Conservation (phyloP, 192 early-diverging fungal species). For the Coemansia sp. region DNA sequence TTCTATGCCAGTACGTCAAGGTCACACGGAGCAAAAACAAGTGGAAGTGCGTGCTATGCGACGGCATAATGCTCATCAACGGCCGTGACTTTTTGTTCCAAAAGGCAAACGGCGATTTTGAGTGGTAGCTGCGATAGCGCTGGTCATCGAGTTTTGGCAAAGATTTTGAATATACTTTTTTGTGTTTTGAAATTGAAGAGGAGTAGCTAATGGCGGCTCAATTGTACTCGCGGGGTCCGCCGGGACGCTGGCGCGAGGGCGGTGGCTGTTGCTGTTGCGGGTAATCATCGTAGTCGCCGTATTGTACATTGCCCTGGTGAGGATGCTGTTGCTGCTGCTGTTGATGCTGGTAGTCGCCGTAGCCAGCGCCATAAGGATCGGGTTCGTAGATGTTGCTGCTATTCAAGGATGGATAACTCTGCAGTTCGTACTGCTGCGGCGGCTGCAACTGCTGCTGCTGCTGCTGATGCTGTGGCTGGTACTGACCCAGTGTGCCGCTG, state of each 20-base stretch:
- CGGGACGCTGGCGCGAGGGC: conserved; percentile 48
- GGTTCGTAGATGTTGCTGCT: conserved; percentile 21
- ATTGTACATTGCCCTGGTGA: conserved; percentile 14
- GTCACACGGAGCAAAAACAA: conserved; percentile 96
- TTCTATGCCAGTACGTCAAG: conserved; percentile 76
- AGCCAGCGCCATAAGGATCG: conserved; percentile 22
- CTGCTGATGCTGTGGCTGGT: conserved; percentile 16
- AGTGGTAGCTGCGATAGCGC: conserved; percentile 65
- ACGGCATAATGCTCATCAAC: conserved; percentile 94
- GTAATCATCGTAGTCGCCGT: conserved; percentile 19
- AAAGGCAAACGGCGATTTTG: conserved; percentile 94
- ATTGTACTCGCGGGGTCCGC: conserved; percentile 49
- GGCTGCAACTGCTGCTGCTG: conserved; percentile 11
- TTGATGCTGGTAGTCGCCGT: conserved; percentile 19
- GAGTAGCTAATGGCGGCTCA: background rate
- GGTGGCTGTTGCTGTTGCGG: conserved; percentile 35
- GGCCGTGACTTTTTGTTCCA: conserved; percentile 95
- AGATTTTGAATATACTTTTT: background rate
- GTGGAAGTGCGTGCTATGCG: conserved; percentile 97
- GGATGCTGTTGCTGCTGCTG: conserved; percentile 19
- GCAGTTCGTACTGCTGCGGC: conserved; percentile 47
- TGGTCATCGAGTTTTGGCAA: background rate
- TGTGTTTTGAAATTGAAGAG: background rate
- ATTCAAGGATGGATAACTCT: conserved; percentile 32
- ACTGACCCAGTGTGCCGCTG: conserved; percentile 41